Base-by-base conservation (phyloP, 1,139 yeast species). In the Pichia sp. region DNA sequence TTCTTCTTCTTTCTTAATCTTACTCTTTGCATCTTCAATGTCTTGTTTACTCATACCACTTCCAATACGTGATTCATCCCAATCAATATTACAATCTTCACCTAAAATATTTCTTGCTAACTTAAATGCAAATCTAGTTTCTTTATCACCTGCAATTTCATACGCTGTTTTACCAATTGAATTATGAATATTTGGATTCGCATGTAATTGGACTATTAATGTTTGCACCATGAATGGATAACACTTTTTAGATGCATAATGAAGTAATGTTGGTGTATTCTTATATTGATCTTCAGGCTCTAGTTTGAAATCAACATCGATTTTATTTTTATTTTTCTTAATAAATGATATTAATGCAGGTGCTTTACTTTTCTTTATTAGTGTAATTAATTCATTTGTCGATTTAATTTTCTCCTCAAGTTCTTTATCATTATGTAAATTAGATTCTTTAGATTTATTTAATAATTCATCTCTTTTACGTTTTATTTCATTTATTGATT, bases 301-400 rank as follows among this genome's bases (percentile, higher is more conserved):
- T 7, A 92, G 64, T 26, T 38, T 49, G 51, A 80, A 78, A 35
- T 68, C 60, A 3, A 73, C 67, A 39, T 67, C 66, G 1, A 87
- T 58, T 4, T 72, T 69, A 55, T 84, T 70, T 50, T 78, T 77
- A 56, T 87, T 71, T 52, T 80, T 78, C 52, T 73, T 74, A 45
- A 90, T 51, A 55, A 79, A 86, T 4, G 78, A 68, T 1, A 83
- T 65, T 39, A 92, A 60, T 40, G 82, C 74, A 0, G 97, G 96
- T 0, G 90, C 87, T 56, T 83, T 82, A 11, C 90, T 84, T 53
- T 81, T 82, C 56, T 80, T 85, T 48, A 90, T 61, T 28, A 83
- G 66, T 2, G 68, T 65, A 1, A 80, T 60, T 5, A 89, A 57
- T 51, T 87, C 92, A 26, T 58, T 60, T 0, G 94, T 71, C 3